These are phyloP conservation scores for Ricinus communis DNA, from an alignment of 345 rosid genomes.

Conservation along the genomic window DNA sequence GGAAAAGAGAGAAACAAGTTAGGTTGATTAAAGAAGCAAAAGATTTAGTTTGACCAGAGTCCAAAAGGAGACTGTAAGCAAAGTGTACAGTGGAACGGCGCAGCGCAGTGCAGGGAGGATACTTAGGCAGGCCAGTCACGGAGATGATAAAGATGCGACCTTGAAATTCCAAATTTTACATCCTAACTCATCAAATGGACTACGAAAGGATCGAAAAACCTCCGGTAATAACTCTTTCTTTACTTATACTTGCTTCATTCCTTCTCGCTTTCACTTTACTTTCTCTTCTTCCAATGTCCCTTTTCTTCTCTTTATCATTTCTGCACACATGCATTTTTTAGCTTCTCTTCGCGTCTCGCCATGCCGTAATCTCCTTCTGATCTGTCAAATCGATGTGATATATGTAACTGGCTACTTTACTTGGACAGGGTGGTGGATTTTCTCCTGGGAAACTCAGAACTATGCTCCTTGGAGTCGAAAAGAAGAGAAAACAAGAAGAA, in stretches of 20 bases:
- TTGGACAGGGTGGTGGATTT: constrained; percentile 54
- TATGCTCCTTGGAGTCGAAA: constrained; percentile 68
- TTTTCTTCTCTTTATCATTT: neutral
- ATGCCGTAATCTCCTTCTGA: constrained; percentile 2
- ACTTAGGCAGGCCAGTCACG: no score
- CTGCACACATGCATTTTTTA: neutral
- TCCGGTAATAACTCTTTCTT: constrained; percentile 44
- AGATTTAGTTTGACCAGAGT: neutral
- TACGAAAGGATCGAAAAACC: constrained; percentile 82
- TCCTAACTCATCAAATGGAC: constrained; percentile 42
- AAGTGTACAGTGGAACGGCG: neutral
- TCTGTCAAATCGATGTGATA: constrained; percentile 16
- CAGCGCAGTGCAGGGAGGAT: neutral
- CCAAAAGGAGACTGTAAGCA: neutral
- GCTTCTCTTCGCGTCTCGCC: neutral
- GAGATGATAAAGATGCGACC: no score
- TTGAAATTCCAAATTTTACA: neutral
- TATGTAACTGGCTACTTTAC: neutral
- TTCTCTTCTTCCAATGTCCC: constrained; percentile 28
- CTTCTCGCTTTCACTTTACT: constrained; percentile 15
- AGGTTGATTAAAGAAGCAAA: neutral
- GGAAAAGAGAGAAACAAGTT: neutral
- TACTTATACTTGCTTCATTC: constrained; percentile 7
- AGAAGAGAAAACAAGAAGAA: constrained; percentile 52
- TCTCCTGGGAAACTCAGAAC: constrained; percentile 75